phyloP scores from a whole-genome alignment of 345 rosid species.

The Citropsis articulata region DNA sequence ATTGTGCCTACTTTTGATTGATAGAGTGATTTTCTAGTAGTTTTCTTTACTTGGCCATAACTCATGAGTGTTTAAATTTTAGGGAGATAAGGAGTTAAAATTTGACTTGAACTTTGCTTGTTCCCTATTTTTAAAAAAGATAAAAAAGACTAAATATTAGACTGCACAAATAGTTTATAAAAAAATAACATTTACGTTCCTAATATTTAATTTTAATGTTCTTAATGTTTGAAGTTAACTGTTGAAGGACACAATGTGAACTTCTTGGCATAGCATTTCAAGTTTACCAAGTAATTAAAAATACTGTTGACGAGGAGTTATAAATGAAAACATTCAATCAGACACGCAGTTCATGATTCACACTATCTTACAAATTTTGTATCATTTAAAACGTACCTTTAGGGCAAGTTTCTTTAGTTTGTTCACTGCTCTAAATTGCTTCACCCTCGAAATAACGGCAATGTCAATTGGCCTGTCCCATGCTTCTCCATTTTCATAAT shows the following conservation, averaged over 20 bases:
- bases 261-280: too few relatives aligned
- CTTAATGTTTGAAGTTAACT: too few relatives aligned
- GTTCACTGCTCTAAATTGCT: constrained; percentile 92
- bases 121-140: too few relatives aligned
- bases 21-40: too few relatives aligned
- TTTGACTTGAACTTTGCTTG: too few relatives aligned
- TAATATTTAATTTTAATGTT: too few relatives aligned
- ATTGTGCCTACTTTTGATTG: too few relatives aligned
- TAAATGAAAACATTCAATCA: not conserved
- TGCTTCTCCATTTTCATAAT: constrained; percentile 62
- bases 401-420: constrained; percentile 88
- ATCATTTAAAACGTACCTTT: constrained; percentile 44
- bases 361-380: not conserved
- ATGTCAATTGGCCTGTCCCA: constrained; percentile 84
- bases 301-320: not conserved
- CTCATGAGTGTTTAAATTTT: rapidly evolving
- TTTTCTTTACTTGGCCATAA: too few relatives aligned
- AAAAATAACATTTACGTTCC: not conserved
- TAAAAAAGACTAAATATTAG: too few relatives aligned
- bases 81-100: too few relatives aligned
- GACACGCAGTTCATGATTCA: not conserved
- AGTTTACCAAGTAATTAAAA: not conserved
- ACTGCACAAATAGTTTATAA: not conserved
- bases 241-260: too few relatives aligned
- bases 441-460: constrained; percentile 88